Base-by-base conservation (phyloP, 2,329 filamentous ascomycete species). In the Aspergillus bombycis region DNA sequence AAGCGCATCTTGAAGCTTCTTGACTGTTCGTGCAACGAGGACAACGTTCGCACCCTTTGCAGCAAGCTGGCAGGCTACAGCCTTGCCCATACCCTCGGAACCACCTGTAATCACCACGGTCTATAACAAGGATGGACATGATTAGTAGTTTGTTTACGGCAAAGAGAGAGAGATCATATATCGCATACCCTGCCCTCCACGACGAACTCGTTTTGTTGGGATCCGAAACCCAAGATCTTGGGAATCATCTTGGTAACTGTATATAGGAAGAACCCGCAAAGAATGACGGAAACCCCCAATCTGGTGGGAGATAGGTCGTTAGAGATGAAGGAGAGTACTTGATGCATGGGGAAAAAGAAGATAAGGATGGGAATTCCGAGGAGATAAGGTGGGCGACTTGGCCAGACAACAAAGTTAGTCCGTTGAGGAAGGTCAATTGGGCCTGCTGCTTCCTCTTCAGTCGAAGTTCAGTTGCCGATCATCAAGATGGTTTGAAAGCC, bases 1-100 rank as follows among this genome's bases (percentile, higher is more conserved):
- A 54, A 96, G 75, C 3, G 92, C 89, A 43, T 83, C 82, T 68
- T 92, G 83, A 28, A 99, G 91, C 76, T 94, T 96, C 62, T 81
- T 81, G 14, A 87, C 82, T 68, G 89, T 92, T 60, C 95, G 91
- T 16, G 94, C 90, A 57, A 97, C 89, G 67, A 98, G 88, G 66
- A 96, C 87, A 61, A 99, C 77, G 77, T 93, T 92, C 64, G 95
- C 94, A 54, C 95, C 95, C 77, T 93, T 94, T 57, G 86, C 82
- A 3, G 94, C 86, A 52, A 99, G 87, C 68, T 93, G 85, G 58
- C 87, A 84, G 6, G 90, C 93, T 23, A 89, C 87, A 58, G 88
- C 88, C 70, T 89, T 88, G 64, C 95, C 95, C 90, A 97, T 92
- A 62, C 95, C 95, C 74, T 97, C 92, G 0, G 95, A 97, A 36